Base-by-base conservation (phyloP, 2,329 filamentous ascomycete genomes). In the Lachnellula subtilissima region DNA sequence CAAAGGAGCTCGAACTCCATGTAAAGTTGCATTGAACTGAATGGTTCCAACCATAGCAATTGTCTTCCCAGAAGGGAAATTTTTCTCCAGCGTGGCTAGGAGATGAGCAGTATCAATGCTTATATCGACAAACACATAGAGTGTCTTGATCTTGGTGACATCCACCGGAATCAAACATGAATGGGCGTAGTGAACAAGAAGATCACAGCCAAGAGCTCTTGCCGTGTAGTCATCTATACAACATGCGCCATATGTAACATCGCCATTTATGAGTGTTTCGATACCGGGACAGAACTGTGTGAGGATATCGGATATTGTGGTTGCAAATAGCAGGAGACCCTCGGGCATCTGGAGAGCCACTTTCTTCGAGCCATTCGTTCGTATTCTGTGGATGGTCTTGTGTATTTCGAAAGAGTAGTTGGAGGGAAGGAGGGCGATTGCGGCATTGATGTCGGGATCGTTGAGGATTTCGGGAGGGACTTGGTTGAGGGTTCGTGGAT, bases 361-460 rank as follows among this genome's bases (percentile, higher is more conserved):
- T 63, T 86, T 88, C 69, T 86, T 93, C 1, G 92, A 86, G 8
- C 82, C 85, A 8, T 87, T 84, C 1, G 86, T 87, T 46, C 90
- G 87, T 71, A 99, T 92, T 48, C 93, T 86, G 73, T 97, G 91
- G 67, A 99, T 95, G 8, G 94, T 99, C 76, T 99, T 99, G 70
- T 91, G 94, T 54, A 99, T 91, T 76, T 99, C 94, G 71, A 99
- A 99, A 66, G 89, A 93, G 80, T 99, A 99, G 77, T 99, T 99
- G n/a, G 84, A 77, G 1, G 94, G 94, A 2, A 99, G 83, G 35
- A 99, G 81, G 5, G 85, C 80, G 56, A 97, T 91, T 3, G 94
- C 94, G 46, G 86, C 87, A 71, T 93, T 93, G 67, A 99, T 88
- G 48, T 88, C 89, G 48, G 85, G 78, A 67, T 99, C 88, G 61